Conservation (phyloP, 139 green algal genomes). For the Chlamydomonas asymmetrica region DNA sequence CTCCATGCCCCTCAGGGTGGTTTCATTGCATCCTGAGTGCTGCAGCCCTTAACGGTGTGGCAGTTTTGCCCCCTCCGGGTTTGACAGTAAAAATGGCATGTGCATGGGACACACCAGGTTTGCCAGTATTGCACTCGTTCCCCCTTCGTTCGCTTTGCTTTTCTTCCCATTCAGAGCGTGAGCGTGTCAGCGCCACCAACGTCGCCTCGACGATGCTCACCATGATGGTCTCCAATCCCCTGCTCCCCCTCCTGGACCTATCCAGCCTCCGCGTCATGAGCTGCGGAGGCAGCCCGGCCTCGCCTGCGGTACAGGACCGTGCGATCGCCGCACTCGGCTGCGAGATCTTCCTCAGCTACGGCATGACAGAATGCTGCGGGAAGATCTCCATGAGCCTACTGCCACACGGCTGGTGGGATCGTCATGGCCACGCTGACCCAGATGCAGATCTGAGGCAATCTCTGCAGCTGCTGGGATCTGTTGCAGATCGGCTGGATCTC, state of each 20-base stretch:
- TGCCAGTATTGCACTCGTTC: too few relatives aligned
- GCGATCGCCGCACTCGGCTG: conserved; percentile 75
- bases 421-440: too few relatives aligned
- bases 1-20: too few relatives aligned
- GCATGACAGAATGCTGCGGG: conserved; percentile 95
- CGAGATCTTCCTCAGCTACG: conserved; percentile 88
- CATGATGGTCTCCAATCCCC: conserved; percentile 78
- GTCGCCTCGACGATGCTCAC: conserved; percentile 88
- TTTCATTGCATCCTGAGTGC: too few relatives aligned
- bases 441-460: too few relatives aligned
- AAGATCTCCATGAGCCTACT: conserved; percentile 93
- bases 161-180: conserved; percentile 77
- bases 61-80: too few relatives aligned
- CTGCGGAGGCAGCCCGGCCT: conserved; percentile 82
- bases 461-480: too few relatives aligned
- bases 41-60: too few relatives aligned
- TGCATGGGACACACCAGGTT: too few relatives aligned
- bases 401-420: conserved; percentile 39
- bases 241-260: conserved; percentile 67
- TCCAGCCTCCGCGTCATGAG: conserved; percentile 75
- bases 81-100: too few relatives aligned
- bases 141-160: too few relatives aligned
- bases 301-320: conserved; percentile 51
- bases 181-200: conserved; percentile 80
- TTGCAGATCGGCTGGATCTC: too few relatives aligned